Conservation (phyloP, 768 basidiomycete species). For the Suillus bovinus region DNA sequence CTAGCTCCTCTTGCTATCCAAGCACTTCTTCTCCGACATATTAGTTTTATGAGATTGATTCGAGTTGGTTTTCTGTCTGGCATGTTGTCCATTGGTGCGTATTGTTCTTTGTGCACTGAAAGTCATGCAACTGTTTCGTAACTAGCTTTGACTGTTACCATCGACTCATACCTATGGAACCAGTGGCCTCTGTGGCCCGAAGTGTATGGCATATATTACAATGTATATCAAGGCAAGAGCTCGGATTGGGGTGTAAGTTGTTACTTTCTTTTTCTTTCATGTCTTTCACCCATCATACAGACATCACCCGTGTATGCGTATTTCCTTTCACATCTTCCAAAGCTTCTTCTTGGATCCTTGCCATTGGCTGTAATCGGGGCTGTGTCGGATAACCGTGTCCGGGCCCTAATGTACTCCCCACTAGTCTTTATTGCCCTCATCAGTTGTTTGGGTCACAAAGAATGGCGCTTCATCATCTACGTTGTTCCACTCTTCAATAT, state of each 20-base stretch:
- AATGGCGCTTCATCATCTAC: slow-evolving; percentile 96
- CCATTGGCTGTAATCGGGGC: slow-evolving; percentile 62
- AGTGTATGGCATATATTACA: slow-evolving; percentile 75
- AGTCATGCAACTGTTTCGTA: neutral
- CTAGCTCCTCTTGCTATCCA: slow-evolving; percentile 63
- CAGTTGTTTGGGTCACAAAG: slow-evolving; percentile 87
- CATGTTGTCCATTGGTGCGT: slow-evolving; percentile 52
- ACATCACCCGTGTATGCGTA: slow-evolving; percentile 72
- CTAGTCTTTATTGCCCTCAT: slow-evolving; percentile 59
- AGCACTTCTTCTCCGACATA: slow-evolving; percentile 42
- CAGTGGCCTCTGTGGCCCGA: slow-evolving; percentile 84
- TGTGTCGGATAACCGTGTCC: slow-evolving; percentile 47
- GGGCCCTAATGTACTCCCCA: slow-evolving; percentile 51
- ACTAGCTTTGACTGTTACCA: slow-evolving; percentile 55
- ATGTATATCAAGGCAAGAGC: slow-evolving; percentile 83
- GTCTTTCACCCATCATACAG: slow-evolving; percentile 36
- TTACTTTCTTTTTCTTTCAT: neutral
- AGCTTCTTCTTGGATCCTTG: slow-evolving; percentile 65
- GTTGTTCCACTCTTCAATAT: slow-evolving; percentile 81
- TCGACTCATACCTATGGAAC: slow-evolving; percentile 91
- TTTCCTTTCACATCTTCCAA: slow-evolving; percentile 68
- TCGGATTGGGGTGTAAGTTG: slow-evolving; percentile 87
- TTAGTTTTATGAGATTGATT: slow-evolving; percentile 45
- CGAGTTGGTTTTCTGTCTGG: slow-evolving; percentile 52
- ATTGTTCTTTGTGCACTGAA: neutral